phyloP scores from a whole-genome alignment of 2,329 filamentous ascomycete genomes.

The Epichloe glyceriae region DNA sequence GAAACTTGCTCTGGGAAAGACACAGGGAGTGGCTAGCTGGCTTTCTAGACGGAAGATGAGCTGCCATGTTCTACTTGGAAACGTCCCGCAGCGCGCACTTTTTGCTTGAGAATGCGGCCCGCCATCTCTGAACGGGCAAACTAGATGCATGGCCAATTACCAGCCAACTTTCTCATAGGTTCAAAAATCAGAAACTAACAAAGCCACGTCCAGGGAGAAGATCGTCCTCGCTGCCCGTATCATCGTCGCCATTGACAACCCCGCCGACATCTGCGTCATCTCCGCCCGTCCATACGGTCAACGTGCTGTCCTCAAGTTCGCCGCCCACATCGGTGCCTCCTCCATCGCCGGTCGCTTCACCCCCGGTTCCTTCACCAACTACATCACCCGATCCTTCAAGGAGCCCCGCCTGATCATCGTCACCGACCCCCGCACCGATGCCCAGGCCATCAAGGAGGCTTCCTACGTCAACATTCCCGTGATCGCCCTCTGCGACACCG shows the following conservation, averaged over 20 bases:
- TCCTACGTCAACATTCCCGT: constrained; percentile 99
- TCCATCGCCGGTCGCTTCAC: constrained; percentile 99
- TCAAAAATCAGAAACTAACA: constrained; percentile 4
- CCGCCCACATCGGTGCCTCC: constrained; percentile 91
- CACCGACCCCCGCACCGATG: constrained; percentile 98
- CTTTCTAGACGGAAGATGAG: neutral
- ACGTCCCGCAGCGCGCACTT: neutral
- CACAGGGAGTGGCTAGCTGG: neutral
- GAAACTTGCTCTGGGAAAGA: neutral
- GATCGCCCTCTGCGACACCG: constrained; percentile 97
- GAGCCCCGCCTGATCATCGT: constrained; percentile 99
- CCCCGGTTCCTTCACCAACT: constrained; percentile 99
- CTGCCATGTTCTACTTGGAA: neutral
- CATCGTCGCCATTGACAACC: constrained; percentile 98
- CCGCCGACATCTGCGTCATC: constrained; percentile 97
- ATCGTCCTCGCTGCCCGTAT: constrained; percentile 97
- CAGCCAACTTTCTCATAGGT: too few species aligned
- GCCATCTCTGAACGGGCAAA: neutral
- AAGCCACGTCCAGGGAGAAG: constrained; percentile 65
- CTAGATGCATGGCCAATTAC: neutral
- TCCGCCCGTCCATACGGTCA: constrained; percentile 98
- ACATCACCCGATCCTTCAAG: constrained; percentile 99
- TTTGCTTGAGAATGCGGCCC: neutral
- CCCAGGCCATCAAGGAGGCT: constrained; percentile 99
- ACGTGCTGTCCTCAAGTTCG: constrained; percentile 99